These are phyloP conservation scores for Podospora bellae-mahoneyi DNA, from an alignment of 495 filamentous ascomycete species.

Conservation along the genomic window DNA sequence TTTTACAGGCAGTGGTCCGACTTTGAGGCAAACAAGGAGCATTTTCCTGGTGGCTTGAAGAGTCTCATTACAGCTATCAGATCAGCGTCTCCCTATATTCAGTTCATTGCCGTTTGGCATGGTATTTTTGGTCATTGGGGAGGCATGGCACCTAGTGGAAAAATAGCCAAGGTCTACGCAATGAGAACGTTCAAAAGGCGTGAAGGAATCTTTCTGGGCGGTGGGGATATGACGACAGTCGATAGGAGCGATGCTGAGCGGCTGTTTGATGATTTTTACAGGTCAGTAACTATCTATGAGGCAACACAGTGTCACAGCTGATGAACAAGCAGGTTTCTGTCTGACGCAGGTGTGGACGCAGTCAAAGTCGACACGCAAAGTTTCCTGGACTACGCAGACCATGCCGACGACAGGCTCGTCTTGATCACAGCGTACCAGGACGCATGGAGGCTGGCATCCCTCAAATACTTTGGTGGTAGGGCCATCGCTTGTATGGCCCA, in stretches of 20 bases:
- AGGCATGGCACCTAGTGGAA: slow-evolving; percentile 68
- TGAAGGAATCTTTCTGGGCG: slow-evolving; percentile 47
- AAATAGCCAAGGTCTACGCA: slow-evolving; percentile 73
- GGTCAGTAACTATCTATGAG: slow-evolving; percentile 63
- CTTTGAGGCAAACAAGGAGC: slow-evolving; percentile 80
- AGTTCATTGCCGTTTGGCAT: slow-evolving; percentile 93
- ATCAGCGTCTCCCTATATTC: slow-evolving; percentile 64
- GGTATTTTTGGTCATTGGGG: slow-evolving; percentile 96
- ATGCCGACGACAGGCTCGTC: not conserved
- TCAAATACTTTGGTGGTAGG: slow-evolving; percentile 71
- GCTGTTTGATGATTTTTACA: slow-evolving; percentile 92
- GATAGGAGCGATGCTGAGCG: slow-evolving; percentile 63
- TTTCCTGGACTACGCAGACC: not conserved
- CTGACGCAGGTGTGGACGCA: slow-evolving; percentile 55
- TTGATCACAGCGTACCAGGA: slow-evolving; percentile 74
- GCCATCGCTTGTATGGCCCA: slow-evolving; percentile 93
- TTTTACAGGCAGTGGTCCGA: slow-evolving; percentile 55
- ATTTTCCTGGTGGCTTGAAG: slow-evolving; percentile 78
- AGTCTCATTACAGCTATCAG: slow-evolving; percentile 65
- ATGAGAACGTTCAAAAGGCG: slow-evolving; percentile 59
- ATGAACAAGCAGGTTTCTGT: slow-evolving; percentile 71
- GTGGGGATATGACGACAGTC: slow-evolving; percentile 69
- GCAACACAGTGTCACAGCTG: slow-evolving; percentile 83
- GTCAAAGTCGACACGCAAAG: not conserved
- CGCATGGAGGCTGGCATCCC: slow-evolving; percentile 74